Evolutionary conservation across 2,329 filamentous ascomycete genomes (phyloP).

Genomic region (Colletotrichum nymphaeae): DNA sequence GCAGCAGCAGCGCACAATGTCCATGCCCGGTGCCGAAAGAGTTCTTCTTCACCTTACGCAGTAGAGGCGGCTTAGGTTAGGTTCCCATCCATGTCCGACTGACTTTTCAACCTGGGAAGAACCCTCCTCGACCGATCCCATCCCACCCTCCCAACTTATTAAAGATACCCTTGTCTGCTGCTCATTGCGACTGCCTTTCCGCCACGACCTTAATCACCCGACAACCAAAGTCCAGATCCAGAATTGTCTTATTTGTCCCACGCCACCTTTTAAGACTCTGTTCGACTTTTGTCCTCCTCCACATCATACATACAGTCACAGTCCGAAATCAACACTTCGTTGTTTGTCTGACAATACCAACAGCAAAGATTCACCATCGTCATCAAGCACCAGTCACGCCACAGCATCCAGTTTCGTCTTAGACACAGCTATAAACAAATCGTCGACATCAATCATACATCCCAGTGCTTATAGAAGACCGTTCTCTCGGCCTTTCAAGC

Average conservation of each 20-base stretch:
- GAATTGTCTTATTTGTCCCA: constrained; percentile 22
- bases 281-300: neutral
- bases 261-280: constrained; percentile 17
- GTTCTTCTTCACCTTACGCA: neutral
- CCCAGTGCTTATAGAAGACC: neutral
- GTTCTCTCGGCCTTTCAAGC: neutral
- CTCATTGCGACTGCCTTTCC: neutral
- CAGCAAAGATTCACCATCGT: neutral
- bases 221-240: constrained; percentile 23
- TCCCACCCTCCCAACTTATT: constrained; percentile 21
- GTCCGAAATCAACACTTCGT: neutral
- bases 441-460: constrained; percentile 4
- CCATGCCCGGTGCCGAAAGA: neutral
- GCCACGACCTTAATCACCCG: constrained; percentile 25
- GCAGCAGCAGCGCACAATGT: neutral
- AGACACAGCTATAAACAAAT: neutral
- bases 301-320: constrained; percentile 12
- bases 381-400: constrained; percentile 2
- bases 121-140: constrained; percentile 3
- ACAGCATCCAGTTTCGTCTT: constrained; percentile 3
- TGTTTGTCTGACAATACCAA: neutral
- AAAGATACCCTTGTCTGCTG: constrained; percentile 28
- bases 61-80: too few relatives aligned
- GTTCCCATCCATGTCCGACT: constrained; percentile 9
- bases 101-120: neutral